These are phyloP conservation scores for Penicillium roqueforti DNA, from an alignment of 495 filamentous ascomycete genomes.

Conservation along the genomic window DNA sequence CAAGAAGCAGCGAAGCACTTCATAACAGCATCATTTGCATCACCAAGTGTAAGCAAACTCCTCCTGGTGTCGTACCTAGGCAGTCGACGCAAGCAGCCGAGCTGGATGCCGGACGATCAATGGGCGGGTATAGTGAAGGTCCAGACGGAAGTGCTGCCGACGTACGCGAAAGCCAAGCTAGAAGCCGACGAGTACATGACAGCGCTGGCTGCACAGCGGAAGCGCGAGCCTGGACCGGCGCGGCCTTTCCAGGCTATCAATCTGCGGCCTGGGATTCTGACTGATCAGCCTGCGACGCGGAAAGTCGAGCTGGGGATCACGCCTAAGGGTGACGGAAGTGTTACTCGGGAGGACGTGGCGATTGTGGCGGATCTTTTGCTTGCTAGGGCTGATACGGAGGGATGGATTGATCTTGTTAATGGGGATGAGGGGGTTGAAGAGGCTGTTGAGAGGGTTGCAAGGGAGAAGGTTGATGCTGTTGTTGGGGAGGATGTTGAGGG, in stretches of 20 bases:
- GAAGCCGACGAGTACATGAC: slow-evolving; percentile 72
- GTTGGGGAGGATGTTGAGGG: slow-evolving; percentile 61
- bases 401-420: slow-evolving; percentile 58
- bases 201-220: slow-evolving; percentile 46
- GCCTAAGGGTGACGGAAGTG: slow-evolving; percentile 42
- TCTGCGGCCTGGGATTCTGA: slow-evolving; percentile 65
- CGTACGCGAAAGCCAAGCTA: slow-evolving; percentile 70
- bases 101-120: slow-evolving; percentile 63
- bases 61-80: slow-evolving; percentile 67
- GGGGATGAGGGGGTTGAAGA: slow-evolving; percentile 54
- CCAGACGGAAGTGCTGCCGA: slow-evolving; percentile 53
- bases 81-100: slow-evolving; percentile 53
- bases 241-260: slow-evolving; percentile 58
- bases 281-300: slow-evolving; percentile 52
- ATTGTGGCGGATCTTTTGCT: slow-evolving; percentile 61
- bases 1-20: slow-evolving; percentile 67
- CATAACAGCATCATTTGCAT: slow-evolving; percentile 58
- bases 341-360: slow-evolving; percentile 67
- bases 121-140: slow-evolving; percentile 48
- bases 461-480: slow-evolving; percentile 58
- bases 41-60: slow-evolving; percentile 62
- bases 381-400: slow-evolving; percentile 53
- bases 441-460: slow-evolving; percentile 63
- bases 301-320: slow-evolving; percentile 64
- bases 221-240: slow-evolving; percentile 35